These are phyloP conservation scores for Solanum boliviense DNA, from an alignment of 257 asterid genomes.

Conservation along the genomic window DNA sequence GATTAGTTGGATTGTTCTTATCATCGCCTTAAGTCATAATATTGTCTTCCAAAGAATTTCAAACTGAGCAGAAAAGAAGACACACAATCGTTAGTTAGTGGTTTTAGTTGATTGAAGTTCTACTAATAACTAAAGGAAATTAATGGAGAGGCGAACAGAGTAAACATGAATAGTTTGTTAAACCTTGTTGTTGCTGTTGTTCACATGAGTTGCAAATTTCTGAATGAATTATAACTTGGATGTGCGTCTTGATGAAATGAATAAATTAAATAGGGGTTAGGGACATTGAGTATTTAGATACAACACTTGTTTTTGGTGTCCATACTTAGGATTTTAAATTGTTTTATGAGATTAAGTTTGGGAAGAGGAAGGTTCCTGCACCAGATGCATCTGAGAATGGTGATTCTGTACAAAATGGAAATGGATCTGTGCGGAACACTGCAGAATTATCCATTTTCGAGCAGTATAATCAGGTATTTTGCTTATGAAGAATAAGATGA, in stretches of 20 bases:
- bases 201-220: not conserved
- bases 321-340: slow-evolving; percentile 74
- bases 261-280: not conserved
- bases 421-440: slow-evolving; percentile 30
- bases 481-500: not conserved
- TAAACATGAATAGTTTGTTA: not conserved
- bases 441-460: slow-evolving; percentile 79
- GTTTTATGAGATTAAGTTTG: slow-evolving; percentile 85
- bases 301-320: slow-evolving; percentile 17
- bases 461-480: slow-evolving; percentile 62
- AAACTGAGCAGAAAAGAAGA: not conserved
- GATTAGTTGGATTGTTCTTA: not conserved
- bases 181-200: not conserved
- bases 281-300: slow-evolving; percentile 16
- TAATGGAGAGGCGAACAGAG: not conserved
- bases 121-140: not conserved
- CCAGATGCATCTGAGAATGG: slow-evolving; percentile 29
- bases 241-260: not conserved
- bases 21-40: not conserved
- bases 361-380: slow-evolving; percentile 67
- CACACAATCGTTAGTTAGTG: not conserved
- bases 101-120: not conserved
- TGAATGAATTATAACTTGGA: not conserved
- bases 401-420: slow-evolving; percentile 25
- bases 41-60: not conserved